A percentile compares a stretch with the other conserved stretches of the same genome.
Evolutionary conservation across 2,329 filamentous ascomycete genomes (phyloP).

Genomic region (Neurospora crassa): DNA sequence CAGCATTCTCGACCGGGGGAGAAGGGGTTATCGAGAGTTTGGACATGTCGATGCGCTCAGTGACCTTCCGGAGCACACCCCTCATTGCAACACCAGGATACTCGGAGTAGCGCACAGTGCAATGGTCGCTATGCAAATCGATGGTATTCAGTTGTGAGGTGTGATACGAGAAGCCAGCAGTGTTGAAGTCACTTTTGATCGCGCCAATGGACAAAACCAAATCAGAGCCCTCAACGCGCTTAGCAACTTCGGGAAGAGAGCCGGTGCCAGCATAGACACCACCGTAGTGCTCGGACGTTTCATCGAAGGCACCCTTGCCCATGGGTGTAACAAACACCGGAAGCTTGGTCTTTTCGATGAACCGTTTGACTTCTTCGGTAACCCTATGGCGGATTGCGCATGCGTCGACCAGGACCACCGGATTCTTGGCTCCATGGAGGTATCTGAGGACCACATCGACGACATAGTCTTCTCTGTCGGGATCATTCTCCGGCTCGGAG

Average conservation of each 20-base stretch:
- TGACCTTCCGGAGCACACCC: slow-evolving; percentile 64
- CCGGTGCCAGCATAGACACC: slow-evolving; percentile 80
- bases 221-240: slow-evolving; percentile 59
- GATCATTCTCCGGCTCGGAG: slow-evolving; percentile 52
- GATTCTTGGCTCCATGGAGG: slow-evolving; percentile 62
- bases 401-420: slow-evolving; percentile 73
- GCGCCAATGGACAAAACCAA: slow-evolving; percentile 59
- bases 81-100: slow-evolving; percentile 73
- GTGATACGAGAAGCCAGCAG: slow-evolving; percentile 71
- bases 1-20: slow-evolving; percentile 44
- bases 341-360: slow-evolving; percentile 63
- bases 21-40: slow-evolving; percentile 44
- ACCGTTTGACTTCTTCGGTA: slow-evolving; percentile 59
- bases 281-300: slow-evolving; percentile 64
- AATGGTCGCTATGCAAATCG: slow-evolving; percentile 67
- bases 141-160: slow-evolving; percentile 70
- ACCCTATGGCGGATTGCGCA: slow-evolving; percentile 72
- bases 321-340: slow-evolving; percentile 85
- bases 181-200: slow-evolving; percentile 67
- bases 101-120: slow-evolving; percentile 66
- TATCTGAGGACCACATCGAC: slow-evolving; percentile 68
- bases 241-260: slow-evolving; percentile 53
- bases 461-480: slow-evolving; percentile 70
- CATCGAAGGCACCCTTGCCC: slow-evolving; percentile 78
- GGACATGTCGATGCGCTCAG: slow-evolving; percentile 45